Evolutionary conservation across 768 basidiomycete species (phyloP).

Genomic region (Pholiota conissans): DNA sequence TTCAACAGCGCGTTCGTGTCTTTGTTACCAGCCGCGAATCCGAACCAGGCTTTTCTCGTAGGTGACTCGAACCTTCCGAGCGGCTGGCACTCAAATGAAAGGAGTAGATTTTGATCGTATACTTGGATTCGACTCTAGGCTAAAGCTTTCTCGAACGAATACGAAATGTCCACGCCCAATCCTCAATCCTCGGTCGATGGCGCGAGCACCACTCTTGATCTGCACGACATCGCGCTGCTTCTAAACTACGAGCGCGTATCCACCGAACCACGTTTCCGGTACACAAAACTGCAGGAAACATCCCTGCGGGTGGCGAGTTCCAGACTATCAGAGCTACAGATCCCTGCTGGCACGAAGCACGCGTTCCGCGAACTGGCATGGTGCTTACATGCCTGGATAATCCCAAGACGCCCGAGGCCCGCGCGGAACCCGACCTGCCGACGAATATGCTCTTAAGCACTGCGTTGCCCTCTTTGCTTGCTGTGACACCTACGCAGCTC

Average conservation of each 20-base stretch:
- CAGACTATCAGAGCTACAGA: slow-evolving; percentile 11
- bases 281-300: slow-evolving; percentile 20
- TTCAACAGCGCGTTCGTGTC: too few relatives aligned
- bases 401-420: not conserved
- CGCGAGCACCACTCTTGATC: slow-evolving; percentile 9
- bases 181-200: too few relatives aligned
- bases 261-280: slow-evolving; percentile 22
- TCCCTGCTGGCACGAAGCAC: slow-evolving; percentile 8
- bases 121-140: too few relatives aligned
- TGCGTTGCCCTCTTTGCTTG: not conserved
- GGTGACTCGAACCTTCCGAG: too few relatives aligned
- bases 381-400: slow-evolving; percentile 19
- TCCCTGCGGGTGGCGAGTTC: slow-evolving; percentile 7
- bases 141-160: too few relatives aligned
- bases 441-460: slow-evolving; percentile 16
- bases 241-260: slow-evolving; percentile 23
- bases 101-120: too few relatives aligned
- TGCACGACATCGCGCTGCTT: slow-evolving; percentile 22
- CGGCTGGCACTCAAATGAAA: too few relatives aligned
- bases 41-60: too few relatives aligned
- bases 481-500: slow-evolving; percentile 16
- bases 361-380: slow-evolving; percentile 15
- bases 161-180: too few relatives aligned
- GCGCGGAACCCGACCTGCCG: slow-evolving; percentile 18
- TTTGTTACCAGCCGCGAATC: too few relatives aligned